Conservation (phyloP, 371 early-diverging fungal species). For the Mortierella sp. region DNA sequence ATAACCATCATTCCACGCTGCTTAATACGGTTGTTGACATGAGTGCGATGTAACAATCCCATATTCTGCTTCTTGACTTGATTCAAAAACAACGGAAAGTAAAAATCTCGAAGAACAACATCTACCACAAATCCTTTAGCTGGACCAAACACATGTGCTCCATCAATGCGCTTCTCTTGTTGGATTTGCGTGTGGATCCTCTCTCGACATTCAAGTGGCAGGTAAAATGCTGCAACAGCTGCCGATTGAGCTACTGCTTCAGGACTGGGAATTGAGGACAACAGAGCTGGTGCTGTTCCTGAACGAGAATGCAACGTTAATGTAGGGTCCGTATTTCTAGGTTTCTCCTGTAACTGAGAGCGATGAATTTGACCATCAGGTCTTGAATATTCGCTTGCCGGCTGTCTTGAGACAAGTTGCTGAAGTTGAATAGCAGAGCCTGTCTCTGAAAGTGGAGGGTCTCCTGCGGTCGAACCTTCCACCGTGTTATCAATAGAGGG, state of each 20-base stretch:
- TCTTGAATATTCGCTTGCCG: neutral
- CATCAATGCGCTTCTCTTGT: slow-evolving; percentile 34
- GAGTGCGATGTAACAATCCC: slow-evolving; percentile 25
- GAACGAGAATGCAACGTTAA: too few species aligned
- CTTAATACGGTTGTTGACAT: slow-evolving; percentile 36
- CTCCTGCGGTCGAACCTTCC: slow-evolving; percentile 1
- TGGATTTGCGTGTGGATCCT: slow-evolving; percentile 46
- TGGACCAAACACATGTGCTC: slow-evolving; percentile 37
- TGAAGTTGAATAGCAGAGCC: slow-evolving; percentile 19
- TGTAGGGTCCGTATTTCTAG: neutral
- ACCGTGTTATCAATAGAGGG: neutral
- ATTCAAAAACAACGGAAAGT: slow-evolving; percentile 41
- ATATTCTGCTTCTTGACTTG: slow-evolving; percentile 37
- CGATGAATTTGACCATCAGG: neutral
- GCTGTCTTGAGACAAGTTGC: neutral
- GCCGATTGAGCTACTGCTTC: slow-evolving; percentile 25
- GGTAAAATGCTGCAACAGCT: slow-evolving; percentile 41
- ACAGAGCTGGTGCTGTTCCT: neutral
- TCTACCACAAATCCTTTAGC: slow-evolving; percentile 51
- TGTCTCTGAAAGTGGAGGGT: slow-evolving; percentile 3
- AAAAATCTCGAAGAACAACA: slow-evolving; percentile 44
- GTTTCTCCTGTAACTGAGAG: neutral
- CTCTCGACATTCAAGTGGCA: slow-evolving; percentile 45
- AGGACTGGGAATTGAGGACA: slow-evolving; percentile 4
- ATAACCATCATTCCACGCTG: slow-evolving; percentile 24